Conservation (phyloP, 441 rosid genomes). For the Gossypium gossypioides region DNA sequence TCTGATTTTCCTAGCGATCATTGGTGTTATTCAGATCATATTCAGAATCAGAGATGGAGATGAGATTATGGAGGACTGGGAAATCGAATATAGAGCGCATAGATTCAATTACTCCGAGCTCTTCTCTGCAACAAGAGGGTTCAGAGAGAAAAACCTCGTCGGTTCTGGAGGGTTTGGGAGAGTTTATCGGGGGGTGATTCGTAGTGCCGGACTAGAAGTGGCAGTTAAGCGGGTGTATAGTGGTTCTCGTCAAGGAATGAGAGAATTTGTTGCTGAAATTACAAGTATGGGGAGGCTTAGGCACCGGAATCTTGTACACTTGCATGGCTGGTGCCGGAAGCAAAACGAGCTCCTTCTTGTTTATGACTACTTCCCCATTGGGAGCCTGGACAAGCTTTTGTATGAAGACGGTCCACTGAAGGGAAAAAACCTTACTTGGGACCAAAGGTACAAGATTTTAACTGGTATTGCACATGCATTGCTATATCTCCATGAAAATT, state of each 20-base stretch:
- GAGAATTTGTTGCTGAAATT: conserved; percentile 55
- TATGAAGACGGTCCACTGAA: conserved; percentile 7
- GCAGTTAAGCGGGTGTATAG: conserved; percentile 50
- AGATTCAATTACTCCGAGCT: conserved; percentile 24
- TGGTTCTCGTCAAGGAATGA: conserved; percentile 46
- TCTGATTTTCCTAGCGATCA: conserved; percentile 8
- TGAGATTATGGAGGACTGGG: conserved; percentile 31
- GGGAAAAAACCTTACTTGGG: conserved; percentile 23
- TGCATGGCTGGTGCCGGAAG: conserved; percentile 30
- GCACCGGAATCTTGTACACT: conserved; percentile 40
- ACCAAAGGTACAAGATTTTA: conserved; percentile 32
- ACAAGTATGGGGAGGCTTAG: conserved; percentile 44
- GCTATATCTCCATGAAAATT: conserved; percentile 29
- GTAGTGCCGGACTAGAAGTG: conserved; percentile 23
- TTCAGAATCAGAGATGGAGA: conserved; percentile 11
- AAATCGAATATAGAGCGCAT: conserved; percentile 25
- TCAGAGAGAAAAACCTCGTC: conserved; percentile 29
- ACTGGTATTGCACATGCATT: conserved; percentile 29
- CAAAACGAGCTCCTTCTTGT: conserved; percentile 27
- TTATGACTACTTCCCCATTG: conserved; percentile 31
- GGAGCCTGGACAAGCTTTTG: conserved; percentile 32
- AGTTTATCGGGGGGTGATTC: conserved; percentile 35
- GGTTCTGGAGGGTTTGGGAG: conserved; percentile 47
- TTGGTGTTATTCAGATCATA: background rate
- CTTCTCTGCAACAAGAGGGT: conserved; percentile 25